A percentile compares a stretch with the other conserved stretches of the same genome.
Conservation (phyloP, 2,329 filamentous ascomycete genomes). For the Lasiodiplodia sp. region DNA sequence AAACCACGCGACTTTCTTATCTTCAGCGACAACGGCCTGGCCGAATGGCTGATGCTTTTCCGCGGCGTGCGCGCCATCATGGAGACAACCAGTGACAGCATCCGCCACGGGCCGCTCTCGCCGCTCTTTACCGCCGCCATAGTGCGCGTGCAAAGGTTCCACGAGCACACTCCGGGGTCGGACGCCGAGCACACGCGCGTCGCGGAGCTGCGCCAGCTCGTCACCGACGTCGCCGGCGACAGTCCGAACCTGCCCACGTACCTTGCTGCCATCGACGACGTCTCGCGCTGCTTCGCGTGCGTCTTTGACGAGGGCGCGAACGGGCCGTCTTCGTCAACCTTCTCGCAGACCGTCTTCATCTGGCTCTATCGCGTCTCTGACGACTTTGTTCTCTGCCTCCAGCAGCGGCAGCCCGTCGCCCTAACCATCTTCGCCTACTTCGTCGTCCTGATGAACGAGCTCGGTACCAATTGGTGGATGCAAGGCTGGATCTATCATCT, state of each 20-base stretch:
- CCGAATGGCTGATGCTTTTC: constrained; percentile 23
- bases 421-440: constrained; percentile 26
- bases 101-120: neutral
- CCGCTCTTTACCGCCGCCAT: neutral
- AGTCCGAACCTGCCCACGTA: constrained; percentile 14
- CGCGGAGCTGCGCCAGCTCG: constrained; percentile 6
- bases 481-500: constrained; percentile 24
- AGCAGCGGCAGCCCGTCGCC: constrained; percentile 16
- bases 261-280: constrained; percentile 7
- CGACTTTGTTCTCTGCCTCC: constrained; percentile 18
- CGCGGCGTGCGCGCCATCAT: constrained; percentile 22
- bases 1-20: constrained; percentile 24
- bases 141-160: neutral
- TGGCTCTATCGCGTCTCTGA: constrained; percentile 25
- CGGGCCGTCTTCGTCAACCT: neutral
- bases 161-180: neutral
- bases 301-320: neutral
- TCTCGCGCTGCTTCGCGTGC: constrained; percentile 11
- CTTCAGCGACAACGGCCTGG: constrained; percentile 20
- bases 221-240: neutral
- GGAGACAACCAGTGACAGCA: neutral
- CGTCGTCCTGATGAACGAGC: constrained; percentile 11
- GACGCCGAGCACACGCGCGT: constrained; percentile 2
- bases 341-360: constrained; percentile 17
- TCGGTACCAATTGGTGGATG: constrained; percentile 22